Base-by-base conservation (phyloP, 345 rosid genomes). In the Punica granatum region DNA sequence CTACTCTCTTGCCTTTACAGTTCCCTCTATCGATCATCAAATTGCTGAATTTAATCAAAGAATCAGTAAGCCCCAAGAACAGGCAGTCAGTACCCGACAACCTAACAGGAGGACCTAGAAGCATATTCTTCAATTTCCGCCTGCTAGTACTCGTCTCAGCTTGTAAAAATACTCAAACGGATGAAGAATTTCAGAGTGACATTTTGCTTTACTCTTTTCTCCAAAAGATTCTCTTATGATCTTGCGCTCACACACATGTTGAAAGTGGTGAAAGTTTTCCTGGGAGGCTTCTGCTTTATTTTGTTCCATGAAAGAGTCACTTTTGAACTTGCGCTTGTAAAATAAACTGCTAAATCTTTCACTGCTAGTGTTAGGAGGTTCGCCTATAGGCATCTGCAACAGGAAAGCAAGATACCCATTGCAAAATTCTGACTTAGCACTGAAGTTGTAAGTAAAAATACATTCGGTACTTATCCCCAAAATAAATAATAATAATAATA, bases 101-200 rank as follows among this genome's bases (percentile, higher is more conserved):
- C 15, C 14, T 15, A 23, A 33, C 25, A 62, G 13, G 30, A 62
- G 43, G 6, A 62, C 15, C 9, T 12, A 1, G 35, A 32, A 31
- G 35, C 23, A 31, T 25, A 14, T 21, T 65, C 56, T 64, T 71
- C 64, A 71, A 58, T 51, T 66, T 66, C 71, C 16, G 41, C 54
- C 33, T 32, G 68, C 69, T 51, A 72, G 53, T 42, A 72, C 61
- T 51, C 79, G 64, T 53, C 76, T 69, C 44, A 74, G 68, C 73
- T 72, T 76, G 53, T 69, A 76, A 7, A 72, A 70, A 14, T 48
- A 41, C 39, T 32, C 67, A 58, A 46, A 72, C 23, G 37, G 33
- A 12, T 63, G 39, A 31, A 36, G 41, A 41, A 51, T 60, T 25
- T 36, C 65, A 28, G 41, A 30, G 70, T 67, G 62, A 59, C 39